phyloP scores from a whole-genome alignment of 192 early-diverging fungal species.

The Rhizophagus sp. region DNA sequence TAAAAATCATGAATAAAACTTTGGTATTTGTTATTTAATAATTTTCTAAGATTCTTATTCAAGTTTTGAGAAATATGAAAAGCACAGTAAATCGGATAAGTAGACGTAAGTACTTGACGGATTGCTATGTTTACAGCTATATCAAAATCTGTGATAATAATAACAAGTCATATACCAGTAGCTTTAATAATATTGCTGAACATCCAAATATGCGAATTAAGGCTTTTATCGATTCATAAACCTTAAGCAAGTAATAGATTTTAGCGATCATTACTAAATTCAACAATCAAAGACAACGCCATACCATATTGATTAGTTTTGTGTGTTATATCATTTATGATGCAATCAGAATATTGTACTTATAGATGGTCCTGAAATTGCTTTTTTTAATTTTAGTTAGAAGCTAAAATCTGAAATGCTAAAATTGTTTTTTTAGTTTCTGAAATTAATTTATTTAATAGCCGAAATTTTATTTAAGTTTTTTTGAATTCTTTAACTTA shows the following conservation, averaged over 20 bases:
- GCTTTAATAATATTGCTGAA: neutral
- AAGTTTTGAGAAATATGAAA: neutral
- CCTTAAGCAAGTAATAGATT: neutral
- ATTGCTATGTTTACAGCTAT: neutral
- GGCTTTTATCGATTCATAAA: neutral
- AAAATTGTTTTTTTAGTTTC: too few species aligned
- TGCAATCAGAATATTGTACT: too few species aligned
- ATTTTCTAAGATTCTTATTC: too few species aligned
- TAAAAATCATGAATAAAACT: constrained; percentile 13
- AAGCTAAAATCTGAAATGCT: too few species aligned
- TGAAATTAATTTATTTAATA: too few species aligned
- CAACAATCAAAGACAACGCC: neutral
- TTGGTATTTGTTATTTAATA: neutral
- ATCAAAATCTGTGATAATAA: neutral
- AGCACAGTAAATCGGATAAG: neutral
- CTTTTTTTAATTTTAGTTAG: too few species aligned
- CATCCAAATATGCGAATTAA: neutral
- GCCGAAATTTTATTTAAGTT: too few species aligned
- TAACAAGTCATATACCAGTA: neutral
- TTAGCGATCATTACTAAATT: neutral
- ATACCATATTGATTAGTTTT: too few species aligned
- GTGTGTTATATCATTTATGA: too few species aligned
- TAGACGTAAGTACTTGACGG: neutral
- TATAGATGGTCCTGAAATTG: too few species aligned
- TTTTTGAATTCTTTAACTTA: too few species aligned